Evolutionary conservation across 371 early-diverging fungal species (phyloP).

Genomic region (Blakeslea trispora): DNA sequence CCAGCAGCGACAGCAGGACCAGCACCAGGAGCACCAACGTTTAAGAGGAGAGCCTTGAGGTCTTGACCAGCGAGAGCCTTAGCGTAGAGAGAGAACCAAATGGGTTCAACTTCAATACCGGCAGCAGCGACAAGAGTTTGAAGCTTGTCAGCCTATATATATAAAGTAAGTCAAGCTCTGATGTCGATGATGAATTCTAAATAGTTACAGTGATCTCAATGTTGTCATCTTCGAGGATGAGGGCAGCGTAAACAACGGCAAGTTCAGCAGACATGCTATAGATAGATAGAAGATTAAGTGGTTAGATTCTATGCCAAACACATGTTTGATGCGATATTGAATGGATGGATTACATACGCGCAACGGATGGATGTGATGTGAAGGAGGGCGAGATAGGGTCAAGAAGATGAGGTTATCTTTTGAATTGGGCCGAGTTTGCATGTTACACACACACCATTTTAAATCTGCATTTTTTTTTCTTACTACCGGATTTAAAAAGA

Average conservation of each 20-base stretch:
- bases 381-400: too few relatives aligned
- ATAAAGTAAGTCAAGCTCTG: too few relatives aligned
- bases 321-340: too few relatives aligned
- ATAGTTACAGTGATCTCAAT: constrained; percentile 92
- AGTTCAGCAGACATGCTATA: constrained; percentile 74
- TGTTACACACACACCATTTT: too few relatives aligned
- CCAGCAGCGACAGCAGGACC: constrained; percentile 66
- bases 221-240: constrained; percentile 97
- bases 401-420: too few relatives aligned
- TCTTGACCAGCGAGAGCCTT: constrained; percentile 97
- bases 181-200: background rate
- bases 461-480: too few relatives aligned
- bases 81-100: constrained; percentile 96
- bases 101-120: constrained; percentile 90
- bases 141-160: constrained; percentile 98
- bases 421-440: too few relatives aligned
- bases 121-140: constrained; percentile 90
- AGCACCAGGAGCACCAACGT: constrained; percentile 87
- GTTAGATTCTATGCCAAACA: too few relatives aligned
- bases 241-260: constrained; percentile 95
- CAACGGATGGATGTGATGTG: too few relatives aligned
- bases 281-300: too few relatives aligned
- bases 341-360: too few relatives aligned
- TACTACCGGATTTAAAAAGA: too few relatives aligned
- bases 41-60: constrained; percentile 87